Evolutionary conservation across 2,329 filamentous ascomycete species (phyloP).

Genomic region (Akanthomyces uredinophilus): DNA sequence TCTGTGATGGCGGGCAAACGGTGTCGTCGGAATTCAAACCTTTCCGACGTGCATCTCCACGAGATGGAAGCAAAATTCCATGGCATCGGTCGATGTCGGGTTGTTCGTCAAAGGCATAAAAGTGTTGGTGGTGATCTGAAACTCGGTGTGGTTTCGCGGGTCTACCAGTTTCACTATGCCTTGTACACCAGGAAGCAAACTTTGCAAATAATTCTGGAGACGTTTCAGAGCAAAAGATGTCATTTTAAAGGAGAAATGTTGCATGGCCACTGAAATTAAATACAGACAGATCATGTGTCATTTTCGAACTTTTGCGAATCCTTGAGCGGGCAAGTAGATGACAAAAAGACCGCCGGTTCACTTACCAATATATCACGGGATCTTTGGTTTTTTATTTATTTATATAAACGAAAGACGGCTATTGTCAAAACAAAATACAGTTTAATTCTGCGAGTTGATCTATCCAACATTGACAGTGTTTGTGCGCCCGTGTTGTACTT

Average conservation of each 20-base stretch:
- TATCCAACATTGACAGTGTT: no score
- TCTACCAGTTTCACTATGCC: not conserved
- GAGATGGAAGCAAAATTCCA: not conserved
- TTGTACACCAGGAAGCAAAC: not conserved
- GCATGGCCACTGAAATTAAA: no score
- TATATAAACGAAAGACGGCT: no score
- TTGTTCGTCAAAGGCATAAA: not conserved
- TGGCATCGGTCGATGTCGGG: not conserved
- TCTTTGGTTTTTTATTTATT: no score
- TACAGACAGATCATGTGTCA: no score
- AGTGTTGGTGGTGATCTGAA: not conserved
- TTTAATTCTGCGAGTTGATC: no score
- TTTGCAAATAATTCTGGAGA: not conserved
- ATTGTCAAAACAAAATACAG: no score
- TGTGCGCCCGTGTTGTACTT: not conserved
- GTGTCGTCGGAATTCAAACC: no score
- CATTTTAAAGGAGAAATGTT: not conserved
- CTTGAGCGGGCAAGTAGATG: no score
- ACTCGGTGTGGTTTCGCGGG: constrained; percentile 3
- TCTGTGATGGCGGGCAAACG: no score
- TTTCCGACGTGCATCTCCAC: not conserved
- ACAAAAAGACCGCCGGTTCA: no score
- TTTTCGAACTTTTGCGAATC: not conserved
- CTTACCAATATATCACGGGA: no score
- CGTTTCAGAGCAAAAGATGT: not conserved